A percentile compares a stretch with the other conserved stretches of the same genome.
phyloP scores from a whole-genome alignment of 129 eudicot genomes.

The Rutidosis leptorrhynchoides region DNA sequence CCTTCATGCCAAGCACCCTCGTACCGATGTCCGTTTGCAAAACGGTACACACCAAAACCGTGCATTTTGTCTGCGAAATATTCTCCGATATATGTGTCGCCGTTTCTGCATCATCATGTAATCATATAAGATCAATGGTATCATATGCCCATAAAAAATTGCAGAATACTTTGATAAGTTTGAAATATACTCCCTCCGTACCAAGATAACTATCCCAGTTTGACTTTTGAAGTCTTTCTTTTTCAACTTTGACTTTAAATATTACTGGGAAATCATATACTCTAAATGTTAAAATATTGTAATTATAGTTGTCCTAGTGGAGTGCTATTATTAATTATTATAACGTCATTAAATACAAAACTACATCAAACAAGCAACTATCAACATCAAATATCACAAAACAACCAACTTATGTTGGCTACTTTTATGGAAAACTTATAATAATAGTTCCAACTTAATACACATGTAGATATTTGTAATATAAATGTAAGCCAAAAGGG shows the following conservation, averaged over 20 bases:
- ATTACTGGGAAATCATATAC: neutral
- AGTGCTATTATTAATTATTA: slow-evolving; percentile 26
- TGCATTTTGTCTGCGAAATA: slow-evolving; percentile 84
- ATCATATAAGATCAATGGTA: slow-evolving; percentile 8
- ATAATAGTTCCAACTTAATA: slow-evolving; percentile 5
- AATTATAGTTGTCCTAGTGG: neutral
- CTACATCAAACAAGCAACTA: slow-evolving; percentile 17
- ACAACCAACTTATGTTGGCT: slow-evolving; percentile 1
- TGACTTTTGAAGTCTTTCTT: no score
- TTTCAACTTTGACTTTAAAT: no score
- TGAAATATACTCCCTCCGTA: no score
- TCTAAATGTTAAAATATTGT: neutral
- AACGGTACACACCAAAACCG: slow-evolving; percentile 85
- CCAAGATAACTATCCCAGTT: no score
- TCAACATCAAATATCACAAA: slow-evolving; percentile 15
- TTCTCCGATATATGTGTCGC: slow-evolving; percentile 83
- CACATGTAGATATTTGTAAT: no score
- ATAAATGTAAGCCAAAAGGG: slow-evolving; percentile 3
- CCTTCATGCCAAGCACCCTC: slow-evolving; percentile 98
- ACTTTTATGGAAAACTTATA: neutral
- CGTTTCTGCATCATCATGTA: slow-evolving; percentile 55
- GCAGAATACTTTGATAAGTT: neutral
- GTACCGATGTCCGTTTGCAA: slow-evolving; percentile 77
- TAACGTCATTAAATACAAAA: slow-evolving; percentile 18
- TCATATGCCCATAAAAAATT: neutral